phyloP scores from a whole-genome alignment of 1,139 yeast genomes.

The Yamadazyma oceani region DNA sequence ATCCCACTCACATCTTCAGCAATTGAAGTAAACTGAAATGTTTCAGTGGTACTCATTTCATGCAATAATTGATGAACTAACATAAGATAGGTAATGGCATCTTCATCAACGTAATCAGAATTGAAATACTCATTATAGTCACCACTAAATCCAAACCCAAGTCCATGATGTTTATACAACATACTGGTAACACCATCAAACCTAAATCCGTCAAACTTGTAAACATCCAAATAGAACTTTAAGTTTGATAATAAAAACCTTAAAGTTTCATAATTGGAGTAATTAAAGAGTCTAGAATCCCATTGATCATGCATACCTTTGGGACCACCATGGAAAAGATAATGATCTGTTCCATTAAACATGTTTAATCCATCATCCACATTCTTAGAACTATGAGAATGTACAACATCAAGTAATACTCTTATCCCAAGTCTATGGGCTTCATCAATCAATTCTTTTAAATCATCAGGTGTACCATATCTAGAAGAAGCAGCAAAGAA shows the following conservation, averaged over 20 bases:
- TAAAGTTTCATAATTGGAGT: constrained; percentile 86
- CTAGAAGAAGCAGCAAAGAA: constrained; percentile 89
- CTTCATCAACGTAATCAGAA: constrained; percentile 78
- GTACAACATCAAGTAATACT: constrained; percentile 89
- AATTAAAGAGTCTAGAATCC: constrained; percentile 94
- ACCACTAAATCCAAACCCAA: constrained; percentile 86
- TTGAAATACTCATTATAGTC: constrained; percentile 90
- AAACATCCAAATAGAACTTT: constrained; percentile 80
- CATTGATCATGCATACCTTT: constrained; percentile 89
- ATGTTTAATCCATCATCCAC: constrained; percentile 90
- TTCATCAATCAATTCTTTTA: constrained; percentile 84
- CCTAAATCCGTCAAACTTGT: constrained; percentile 89
- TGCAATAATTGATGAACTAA: constrained; percentile 77
- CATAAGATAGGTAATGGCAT: constrained; percentile 84
- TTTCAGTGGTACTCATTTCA: constrained; percentile 42
- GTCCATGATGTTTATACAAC: constrained; percentile 91
- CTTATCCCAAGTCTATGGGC: constrained; percentile 89
- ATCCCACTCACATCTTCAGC: constrained; percentile 98
- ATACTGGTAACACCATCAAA: constrained; percentile 96
- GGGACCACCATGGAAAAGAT: constrained; percentile 84
- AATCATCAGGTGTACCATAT: constrained; percentile 91
- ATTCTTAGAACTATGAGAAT: constrained; percentile 93
- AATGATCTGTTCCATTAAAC: constrained; percentile 95
- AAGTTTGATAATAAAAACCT: constrained; percentile 86
- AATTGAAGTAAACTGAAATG: constrained; percentile 65